Conservation (phyloP, 1,284 basidiomycete species). For the Ustilago bromivora region DNA sequence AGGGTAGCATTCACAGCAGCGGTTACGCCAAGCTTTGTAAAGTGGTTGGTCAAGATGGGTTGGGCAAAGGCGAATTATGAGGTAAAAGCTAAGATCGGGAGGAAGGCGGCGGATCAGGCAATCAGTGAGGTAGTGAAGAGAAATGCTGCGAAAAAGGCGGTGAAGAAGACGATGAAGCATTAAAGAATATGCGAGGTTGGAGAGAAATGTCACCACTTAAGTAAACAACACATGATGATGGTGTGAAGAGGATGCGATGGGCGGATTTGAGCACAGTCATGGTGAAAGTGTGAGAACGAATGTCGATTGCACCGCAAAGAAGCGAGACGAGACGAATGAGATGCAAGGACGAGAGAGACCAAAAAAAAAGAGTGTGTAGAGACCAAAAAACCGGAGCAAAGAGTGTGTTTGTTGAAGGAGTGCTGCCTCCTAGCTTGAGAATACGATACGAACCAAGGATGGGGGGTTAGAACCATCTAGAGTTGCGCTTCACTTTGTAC, state of each 20-base stretch:
- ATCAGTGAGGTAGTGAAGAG: conserved; percentile 29
- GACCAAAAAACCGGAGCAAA: not conserved
- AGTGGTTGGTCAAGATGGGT: conserved; percentile 60
- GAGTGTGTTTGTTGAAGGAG: not conserved
- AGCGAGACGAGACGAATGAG: conserved; percentile 1
- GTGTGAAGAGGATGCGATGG: not conserved
- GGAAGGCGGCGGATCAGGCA: conserved; percentile 42
- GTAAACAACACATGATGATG: not conserved
- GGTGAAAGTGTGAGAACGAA: not conserved
- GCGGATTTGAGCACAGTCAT: not conserved
- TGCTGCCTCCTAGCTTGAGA: not conserved
- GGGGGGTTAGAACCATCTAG: not conserved
- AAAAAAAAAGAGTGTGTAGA: not conserved
- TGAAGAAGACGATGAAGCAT: conserved; percentile 23
- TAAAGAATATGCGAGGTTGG: not conserved
- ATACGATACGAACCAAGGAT: too few species aligned
- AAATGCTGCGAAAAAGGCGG: conserved; percentile 13
- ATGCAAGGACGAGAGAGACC: not conserved
- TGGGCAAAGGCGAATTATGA: conserved; percentile 59
- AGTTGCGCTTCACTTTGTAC: conserved; percentile 18
- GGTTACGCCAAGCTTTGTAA: conserved; percentile 84
- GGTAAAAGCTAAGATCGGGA: conserved; percentile 31
- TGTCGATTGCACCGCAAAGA: not conserved
- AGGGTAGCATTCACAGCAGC: conserved; percentile 89
- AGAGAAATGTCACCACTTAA: conserved; percentile 13